These are phyloP conservation scores for Tuber melanosporum DNA, from an alignment of 495 filamentous ascomycete genomes.

Conservation along the genomic window DNA sequence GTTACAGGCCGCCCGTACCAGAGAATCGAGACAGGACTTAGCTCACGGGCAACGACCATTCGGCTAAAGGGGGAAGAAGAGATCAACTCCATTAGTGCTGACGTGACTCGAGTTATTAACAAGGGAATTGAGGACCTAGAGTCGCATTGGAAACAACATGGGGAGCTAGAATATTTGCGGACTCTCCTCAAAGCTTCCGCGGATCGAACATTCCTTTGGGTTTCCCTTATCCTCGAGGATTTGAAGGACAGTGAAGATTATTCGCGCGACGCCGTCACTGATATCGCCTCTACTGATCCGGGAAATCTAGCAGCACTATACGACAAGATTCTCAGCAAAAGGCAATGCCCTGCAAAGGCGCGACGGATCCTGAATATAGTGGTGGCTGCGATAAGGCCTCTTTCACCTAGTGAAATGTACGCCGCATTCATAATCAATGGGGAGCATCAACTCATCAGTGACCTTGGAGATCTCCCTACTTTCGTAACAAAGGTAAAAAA, in stretches of 20 bases:
- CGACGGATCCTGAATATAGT: conserved; percentile 44
- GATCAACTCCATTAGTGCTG: conserved; percentile 41
- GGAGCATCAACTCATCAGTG: conserved; percentile 25
- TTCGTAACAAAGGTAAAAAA: conserved; percentile 38
- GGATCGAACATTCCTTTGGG: conserved; percentile 46
- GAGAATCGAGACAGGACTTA: conserved; percentile 41
- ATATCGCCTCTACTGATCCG: conserved; percentile 35
- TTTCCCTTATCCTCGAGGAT: conserved; percentile 32
- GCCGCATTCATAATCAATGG: conserved; percentile 44
- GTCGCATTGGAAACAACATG: conserved; percentile 10
- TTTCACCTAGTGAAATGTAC: conserved; percentile 44
- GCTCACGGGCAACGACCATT: conserved; percentile 25
- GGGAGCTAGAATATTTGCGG: conserved; percentile 19
- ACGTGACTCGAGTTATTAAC: conserved; percentile 45
- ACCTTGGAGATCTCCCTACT: conserved; percentile 26
- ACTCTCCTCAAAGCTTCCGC: conserved; percentile 35
- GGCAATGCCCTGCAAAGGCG: conserved; percentile 14
- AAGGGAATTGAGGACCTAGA: conserved; percentile 39
- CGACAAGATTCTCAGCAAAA: conserved; percentile 40
- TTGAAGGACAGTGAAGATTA: conserved; percentile 5
- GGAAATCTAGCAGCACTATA: conserved; percentile 39
- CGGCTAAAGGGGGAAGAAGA: conserved; percentile 45
- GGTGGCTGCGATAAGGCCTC: conserved; percentile 42
- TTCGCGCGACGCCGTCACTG: conserved; percentile 24
- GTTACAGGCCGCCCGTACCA: conserved; percentile 48